These are phyloP conservation scores for Trichoderma guizhouense DNA, from an alignment of 2,329 filamentous ascomycete species.

Conservation along the genomic window DNA sequence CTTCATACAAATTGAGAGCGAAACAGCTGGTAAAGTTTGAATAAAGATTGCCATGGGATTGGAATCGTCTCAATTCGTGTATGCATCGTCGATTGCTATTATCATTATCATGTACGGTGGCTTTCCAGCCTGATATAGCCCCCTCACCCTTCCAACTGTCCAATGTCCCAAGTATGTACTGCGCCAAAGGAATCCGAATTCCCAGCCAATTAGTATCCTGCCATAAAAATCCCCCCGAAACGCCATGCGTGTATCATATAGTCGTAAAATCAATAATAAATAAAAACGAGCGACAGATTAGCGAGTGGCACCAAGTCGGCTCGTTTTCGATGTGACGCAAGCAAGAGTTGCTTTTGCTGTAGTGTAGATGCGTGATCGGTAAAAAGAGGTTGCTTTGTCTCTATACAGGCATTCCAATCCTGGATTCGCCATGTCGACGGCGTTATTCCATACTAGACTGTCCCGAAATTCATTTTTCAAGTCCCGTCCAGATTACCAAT, in stretches of 20 bases:
- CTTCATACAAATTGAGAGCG: background rate
- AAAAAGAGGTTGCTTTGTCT: background rate
- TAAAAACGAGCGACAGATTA: background rate
- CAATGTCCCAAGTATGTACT: background rate
- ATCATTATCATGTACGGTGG: conserved; percentile 1
- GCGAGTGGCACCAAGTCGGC: background rate
- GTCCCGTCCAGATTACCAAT: background rate
- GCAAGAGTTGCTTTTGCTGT: background rate
- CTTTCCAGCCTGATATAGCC: background rate
- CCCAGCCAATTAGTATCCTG: background rate
- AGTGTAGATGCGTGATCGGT: background rate
- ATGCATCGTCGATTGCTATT: background rate
- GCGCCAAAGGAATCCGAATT: background rate
- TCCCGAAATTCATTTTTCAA: background rate
- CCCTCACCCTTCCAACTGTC: background rate
- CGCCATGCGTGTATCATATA: conserved; percentile 19
- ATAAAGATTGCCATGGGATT: background rate
- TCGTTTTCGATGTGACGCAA: background rate
- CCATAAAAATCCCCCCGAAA: background rate
- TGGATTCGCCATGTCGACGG: background rate
- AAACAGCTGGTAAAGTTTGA: background rate
- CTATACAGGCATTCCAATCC: background rate
- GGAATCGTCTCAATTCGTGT: background rate
- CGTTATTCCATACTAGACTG: background rate
- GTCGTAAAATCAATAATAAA: conserved; percentile 1